Base-by-base conservation (phyloP, 2,329 filamentous ascomycete species). In the Pyrenochaeta sp. region DNA sequence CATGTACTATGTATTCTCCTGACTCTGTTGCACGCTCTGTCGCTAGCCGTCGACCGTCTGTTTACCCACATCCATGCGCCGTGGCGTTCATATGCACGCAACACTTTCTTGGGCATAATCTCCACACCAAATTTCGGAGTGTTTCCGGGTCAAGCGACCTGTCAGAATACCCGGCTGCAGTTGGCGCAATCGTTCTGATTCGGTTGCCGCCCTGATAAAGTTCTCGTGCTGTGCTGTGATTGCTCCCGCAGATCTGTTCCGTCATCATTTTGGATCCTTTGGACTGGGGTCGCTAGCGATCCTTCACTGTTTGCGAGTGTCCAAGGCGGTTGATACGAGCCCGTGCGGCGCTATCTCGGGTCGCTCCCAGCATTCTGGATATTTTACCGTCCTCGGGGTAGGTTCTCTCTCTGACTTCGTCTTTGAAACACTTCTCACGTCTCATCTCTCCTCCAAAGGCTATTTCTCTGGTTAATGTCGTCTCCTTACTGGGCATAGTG, bases 81-180 rank as follows among this genome's bases (percentile, higher is more conserved):
- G 39, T 43, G 28, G 41, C 37, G 41, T 38, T 39, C 38, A 37
- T 24, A 27, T 22, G 36, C 40, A 32, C n/a, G 34, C 39, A 34
- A 34, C 14, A 14, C 26, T n/a, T 15, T 23, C 15, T 40, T 38
- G 19, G 41, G 37, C 35, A 29, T 30, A 50, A 55, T 52, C 38
- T 53, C 51, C 48, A 50, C n/a, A n/a, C 44, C 31, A 20, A 35
- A 21, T 35, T 32, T 41, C 42, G 36, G 28, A 40, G 23, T 35
- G 19, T 29, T 36, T 21, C 44, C 32, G 34, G 40, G 26, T 15
- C 26, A 35, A 11, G 31, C 28, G 41, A 40, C 31, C 36, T 50
- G 51, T 34, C 41, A 45, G 37, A 48, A 24, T n/a, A n/a, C n/a
- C n/a, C n/a, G n/a, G n/a, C n/a, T n/a, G n/a, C n/a, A n/a, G n/a